Evolutionary conservation across 2,329 filamentous ascomycete species (phyloP).

Genomic region (Verticillium zaregamsianum): DNA sequence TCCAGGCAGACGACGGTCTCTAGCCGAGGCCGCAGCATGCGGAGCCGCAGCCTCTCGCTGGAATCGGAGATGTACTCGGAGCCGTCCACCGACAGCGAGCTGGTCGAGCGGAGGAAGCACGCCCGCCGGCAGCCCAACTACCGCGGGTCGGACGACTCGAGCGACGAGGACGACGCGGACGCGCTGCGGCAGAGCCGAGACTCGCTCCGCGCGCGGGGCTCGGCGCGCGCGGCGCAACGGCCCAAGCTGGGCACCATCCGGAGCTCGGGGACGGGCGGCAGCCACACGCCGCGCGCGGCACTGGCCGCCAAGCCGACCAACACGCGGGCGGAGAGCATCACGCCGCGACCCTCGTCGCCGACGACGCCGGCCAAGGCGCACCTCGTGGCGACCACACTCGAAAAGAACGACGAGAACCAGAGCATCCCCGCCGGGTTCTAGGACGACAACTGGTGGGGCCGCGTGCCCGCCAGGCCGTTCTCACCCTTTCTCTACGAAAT

Average conservation of each 20-base stretch:
- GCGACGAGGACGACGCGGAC: constrained; percentile 25
- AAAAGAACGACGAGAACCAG: constrained; percentile 6
- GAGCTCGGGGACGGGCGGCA: constrained; percentile 31
- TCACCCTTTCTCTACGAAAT: not conserved
- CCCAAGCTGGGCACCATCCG: constrained; percentile 43
- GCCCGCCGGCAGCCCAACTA: constrained; percentile 13
- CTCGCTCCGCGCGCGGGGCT: constrained; percentile 18
- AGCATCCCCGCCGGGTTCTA: not conserved
- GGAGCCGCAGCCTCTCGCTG: constrained; percentile 30
- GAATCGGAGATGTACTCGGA: constrained; percentile 25
- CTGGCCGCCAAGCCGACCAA: constrained; percentile 16
- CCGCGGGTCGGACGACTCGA: constrained; percentile 13
- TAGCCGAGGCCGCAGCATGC: constrained; percentile 23
- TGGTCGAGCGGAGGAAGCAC: constrained; percentile 10
- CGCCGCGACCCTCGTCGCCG: constrained; percentile 5
- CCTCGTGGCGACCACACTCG: constrained; percentile 2
- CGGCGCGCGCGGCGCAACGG: constrained; percentile 31
- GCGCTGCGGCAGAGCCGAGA: constrained; percentile 14
- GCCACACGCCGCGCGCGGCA: constrained; percentile 20
- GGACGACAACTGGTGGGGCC: not conserved
- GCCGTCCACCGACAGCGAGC: constrained; percentile 12
- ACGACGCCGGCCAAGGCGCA: constrained; percentile 8
- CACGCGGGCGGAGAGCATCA: constrained; percentile 9
- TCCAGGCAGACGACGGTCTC: constrained; percentile 11
- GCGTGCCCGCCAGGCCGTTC: not conserved